These are phyloP conservation scores for Pseudogymnoascus sp. DNA, from an alignment of 2,329 filamentous ascomycete genomes.

Conservation along the genomic window DNA sequence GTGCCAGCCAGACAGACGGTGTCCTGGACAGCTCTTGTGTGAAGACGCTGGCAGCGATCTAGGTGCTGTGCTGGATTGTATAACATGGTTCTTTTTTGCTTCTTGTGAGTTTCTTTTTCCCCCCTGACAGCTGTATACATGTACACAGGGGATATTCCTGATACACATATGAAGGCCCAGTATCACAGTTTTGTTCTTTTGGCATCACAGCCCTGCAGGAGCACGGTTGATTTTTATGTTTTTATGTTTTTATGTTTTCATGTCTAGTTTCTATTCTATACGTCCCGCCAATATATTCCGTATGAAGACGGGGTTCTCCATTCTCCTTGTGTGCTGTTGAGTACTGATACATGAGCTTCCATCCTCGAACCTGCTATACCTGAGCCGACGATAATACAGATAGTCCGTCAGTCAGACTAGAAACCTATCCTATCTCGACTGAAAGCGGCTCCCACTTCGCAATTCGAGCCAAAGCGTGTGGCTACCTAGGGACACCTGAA, in stretches of 20 bases:
- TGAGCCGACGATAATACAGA: not conserved
- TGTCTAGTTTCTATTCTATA: not conserved
- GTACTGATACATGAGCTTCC: not conserved
- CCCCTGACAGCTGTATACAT: no score
- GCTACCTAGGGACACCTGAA: not conserved
- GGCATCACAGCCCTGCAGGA: not conserved
- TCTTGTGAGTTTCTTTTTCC: not conserved
- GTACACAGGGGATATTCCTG: no score
- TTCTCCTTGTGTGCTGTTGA: not conserved
- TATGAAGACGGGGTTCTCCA: not conserved
- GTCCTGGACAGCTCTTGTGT: not conserved
- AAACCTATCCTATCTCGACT: no score
- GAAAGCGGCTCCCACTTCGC: not conserved
- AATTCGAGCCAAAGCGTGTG: not conserved
- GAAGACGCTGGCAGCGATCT: not conserved
- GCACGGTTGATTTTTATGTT: not conserved
- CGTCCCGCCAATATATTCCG: not conserved
- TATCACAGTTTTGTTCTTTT: not conserved
- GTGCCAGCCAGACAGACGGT: not conserved
- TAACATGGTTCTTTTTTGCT: not conserved
- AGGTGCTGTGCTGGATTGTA: not conserved
- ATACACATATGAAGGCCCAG: no score
- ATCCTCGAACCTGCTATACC: not conserved
- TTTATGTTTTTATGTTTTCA: not conserved
- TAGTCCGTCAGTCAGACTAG: no score